phyloP scores from a whole-genome alignment of 2,329 filamentous ascomycete species.

The Ascochyta koolunga region DNA sequence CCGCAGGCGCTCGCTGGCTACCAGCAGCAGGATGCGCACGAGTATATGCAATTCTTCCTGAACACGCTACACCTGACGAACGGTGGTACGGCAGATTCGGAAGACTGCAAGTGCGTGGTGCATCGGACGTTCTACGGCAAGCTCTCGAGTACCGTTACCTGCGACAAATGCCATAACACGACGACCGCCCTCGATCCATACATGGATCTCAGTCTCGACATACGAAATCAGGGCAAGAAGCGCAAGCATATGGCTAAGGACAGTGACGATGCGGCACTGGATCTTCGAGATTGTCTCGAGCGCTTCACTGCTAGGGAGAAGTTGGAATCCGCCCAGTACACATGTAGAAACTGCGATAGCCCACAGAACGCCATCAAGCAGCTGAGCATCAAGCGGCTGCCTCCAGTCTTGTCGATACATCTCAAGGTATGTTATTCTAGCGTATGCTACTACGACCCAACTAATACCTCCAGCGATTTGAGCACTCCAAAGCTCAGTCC shows the following conservation, averaged over 20 bases:
- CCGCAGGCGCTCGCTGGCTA: constrained; percentile 70
- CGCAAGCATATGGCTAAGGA: constrained; percentile 55
- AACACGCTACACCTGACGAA: constrained; percentile 86
- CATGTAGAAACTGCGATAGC: constrained; percentile 78
- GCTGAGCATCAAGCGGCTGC: constrained; percentile 80
- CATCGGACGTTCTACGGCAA: constrained; percentile 95
- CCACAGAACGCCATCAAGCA: constrained; percentile 81
- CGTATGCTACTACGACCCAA: background rate
- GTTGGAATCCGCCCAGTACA: constrained; percentile 76
- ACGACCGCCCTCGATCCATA: constrained; percentile 87
- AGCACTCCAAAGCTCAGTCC: constrained; percentile 75
- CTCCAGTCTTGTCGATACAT: constrained; percentile 89
- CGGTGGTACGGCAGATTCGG: constrained; percentile 58
- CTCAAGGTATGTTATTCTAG: constrained; percentile 70
- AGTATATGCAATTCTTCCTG: constrained; percentile 94
- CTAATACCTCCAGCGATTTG: constrained; percentile 64
- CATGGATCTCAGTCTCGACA: constrained; percentile 84
- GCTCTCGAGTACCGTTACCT: constrained; percentile 87
- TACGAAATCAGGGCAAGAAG: constrained; percentile 77
- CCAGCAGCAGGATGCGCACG: constrained; percentile 94
- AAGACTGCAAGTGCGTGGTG: constrained; percentile 81
- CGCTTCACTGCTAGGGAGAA: constrained; percentile 88
- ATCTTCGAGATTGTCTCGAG: constrained; percentile 70
- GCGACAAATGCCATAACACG: constrained; percentile 81
- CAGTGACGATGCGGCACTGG: constrained; percentile 44